Conservation (phyloP, 768 basidiomycete genomes). For the Kwoniella botswanensis region DNA sequence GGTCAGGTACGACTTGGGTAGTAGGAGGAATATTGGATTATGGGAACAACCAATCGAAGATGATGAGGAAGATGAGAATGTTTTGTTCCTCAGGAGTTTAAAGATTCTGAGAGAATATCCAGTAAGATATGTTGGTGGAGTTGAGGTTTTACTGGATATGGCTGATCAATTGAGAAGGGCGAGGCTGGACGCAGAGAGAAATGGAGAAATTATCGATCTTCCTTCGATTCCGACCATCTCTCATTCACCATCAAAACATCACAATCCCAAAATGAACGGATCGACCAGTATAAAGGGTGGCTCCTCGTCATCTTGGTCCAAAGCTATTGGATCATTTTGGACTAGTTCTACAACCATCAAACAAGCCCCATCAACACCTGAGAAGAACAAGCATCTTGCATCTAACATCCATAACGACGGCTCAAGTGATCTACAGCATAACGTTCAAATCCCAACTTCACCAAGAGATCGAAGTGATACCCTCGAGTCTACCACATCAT, state of each 20-base stretch:
- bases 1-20: neutral
- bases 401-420: neutral
- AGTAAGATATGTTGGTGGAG: slow-evolving; percentile 39
- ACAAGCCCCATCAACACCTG: neutral
- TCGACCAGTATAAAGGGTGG: neutral
- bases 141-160: slow-evolving; percentile 32
- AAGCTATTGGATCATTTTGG: slow-evolving; percentile 13
- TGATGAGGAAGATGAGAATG: slow-evolving; percentile 28
- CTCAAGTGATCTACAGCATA: neutral
- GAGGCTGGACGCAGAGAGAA: slow-evolving; percentile 25
- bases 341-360: neutral
- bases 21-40: slow-evolving; percentile 29
- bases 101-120: slow-evolving; percentile 45
- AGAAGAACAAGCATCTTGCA: too few relatives aligned
- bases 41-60: slow-evolving; percentile 43
- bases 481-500: slow-evolving; percentile 9
- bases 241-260: neutral
- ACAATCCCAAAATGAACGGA: neutral
- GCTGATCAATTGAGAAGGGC: slow-evolving; percentile 35
- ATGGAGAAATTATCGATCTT: slow-evolving; percentile 29
- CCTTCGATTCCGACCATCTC: neutral
- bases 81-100: slow-evolving; percentile 35
- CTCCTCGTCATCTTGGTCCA: slow-evolving; percentile 11
- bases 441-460: neutral
- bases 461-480: slow-evolving; percentile 18